Percentiles rank a stretch among this genome's conserved stretches.
Evolutionary conservation across 495 filamentous ascomycete species (phyloP).

Genomic region (Halenospora varia): DNA sequence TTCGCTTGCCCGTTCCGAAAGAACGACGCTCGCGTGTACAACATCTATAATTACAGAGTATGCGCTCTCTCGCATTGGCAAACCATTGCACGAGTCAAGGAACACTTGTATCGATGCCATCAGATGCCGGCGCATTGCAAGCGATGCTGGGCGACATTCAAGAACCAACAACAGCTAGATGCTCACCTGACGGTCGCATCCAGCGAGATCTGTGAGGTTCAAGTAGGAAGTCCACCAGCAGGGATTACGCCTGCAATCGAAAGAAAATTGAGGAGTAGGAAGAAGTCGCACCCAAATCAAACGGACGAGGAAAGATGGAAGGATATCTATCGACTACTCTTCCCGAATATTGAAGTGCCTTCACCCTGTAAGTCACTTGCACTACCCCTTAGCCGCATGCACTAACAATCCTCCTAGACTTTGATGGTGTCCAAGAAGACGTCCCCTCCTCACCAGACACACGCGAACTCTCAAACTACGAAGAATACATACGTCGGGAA

Average conservation of each 20-base stretch:
- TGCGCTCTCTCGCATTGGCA: slow-evolving; percentile 10
- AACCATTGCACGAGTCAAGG: slow-evolving; percentile 16
- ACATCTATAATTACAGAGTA: not conserved
- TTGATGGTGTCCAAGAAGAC: slow-evolving; percentile 9
- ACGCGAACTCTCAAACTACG: slow-evolving; percentile 10
- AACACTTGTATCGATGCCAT: slow-evolving; percentile 19
- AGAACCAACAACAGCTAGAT: slow-evolving; percentile 6
- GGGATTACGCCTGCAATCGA: slow-evolving; percentile 11
- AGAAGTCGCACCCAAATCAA: slow-evolving; percentile 6
- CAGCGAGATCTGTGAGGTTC: slow-evolving; percentile 1
- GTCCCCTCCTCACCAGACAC: slow-evolving; percentile 6
- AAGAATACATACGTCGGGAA: slow-evolving; percentile 11
- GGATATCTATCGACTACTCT: slow-evolving; percentile 16
- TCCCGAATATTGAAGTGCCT: slow-evolving; percentile 11
- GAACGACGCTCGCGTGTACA: slow-evolving; percentile 10
- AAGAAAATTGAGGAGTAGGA: slow-evolving; percentile 6
- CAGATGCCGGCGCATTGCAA: slow-evolving; percentile 3
- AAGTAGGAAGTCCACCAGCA: not conserved
- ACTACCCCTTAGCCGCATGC: not conserved
- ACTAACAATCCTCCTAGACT: not conserved
- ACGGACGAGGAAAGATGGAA: slow-evolving; percentile 15
- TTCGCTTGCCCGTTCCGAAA: slow-evolving; percentile 20
- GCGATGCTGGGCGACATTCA: slow-evolving; percentile 11
- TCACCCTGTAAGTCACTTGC: slow-evolving; percentile 10
- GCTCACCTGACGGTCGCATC: slow-evolving; percentile 5